phyloP scores from a whole-genome alignment of 352 stramenopile species.

The Phytopythium helicoides region DNA sequence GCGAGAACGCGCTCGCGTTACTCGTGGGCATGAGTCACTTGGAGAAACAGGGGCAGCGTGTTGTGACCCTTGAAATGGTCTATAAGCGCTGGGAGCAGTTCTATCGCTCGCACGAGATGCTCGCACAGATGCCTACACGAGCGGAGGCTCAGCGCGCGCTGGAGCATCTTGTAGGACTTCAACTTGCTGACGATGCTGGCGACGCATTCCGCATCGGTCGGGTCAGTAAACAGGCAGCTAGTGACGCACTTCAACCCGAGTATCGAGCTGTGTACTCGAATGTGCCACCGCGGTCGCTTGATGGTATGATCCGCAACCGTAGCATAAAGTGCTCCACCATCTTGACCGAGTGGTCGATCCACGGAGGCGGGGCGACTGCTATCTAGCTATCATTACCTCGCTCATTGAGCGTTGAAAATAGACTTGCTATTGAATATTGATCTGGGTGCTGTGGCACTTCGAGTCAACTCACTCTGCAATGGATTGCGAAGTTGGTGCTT shows the following conservation, averaged over 20 bases:
- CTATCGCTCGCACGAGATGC: conserved; percentile 70
- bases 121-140: conserved; percentile 56
- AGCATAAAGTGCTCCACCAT: conserved; percentile 72
- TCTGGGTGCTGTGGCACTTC: too few species aligned
- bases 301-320: conserved; percentile 73
- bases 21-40: conserved; percentile 79
- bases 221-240: conserved; percentile 28
- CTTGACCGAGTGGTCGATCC: conserved; percentile 75
- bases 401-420: not conserved
- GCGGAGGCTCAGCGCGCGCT: conserved; percentile 74
- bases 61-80: conserved; percentile 85
- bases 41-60: conserved; percentile 55
- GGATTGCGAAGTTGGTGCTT: not conserved
- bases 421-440: not conserved
- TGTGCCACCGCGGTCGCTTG: conserved; percentile 64
- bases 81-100: conserved; percentile 81
- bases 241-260: conserved; percentile 59
- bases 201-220: conserved; percentile 72
- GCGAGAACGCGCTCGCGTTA: conserved; percentile 66
- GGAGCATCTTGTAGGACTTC: conserved; percentile 62
- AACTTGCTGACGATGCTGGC: conserved; percentile 73
- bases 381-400: not conserved
- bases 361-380: conserved; percentile 20
- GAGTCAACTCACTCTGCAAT: not conserved
- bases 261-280: conserved; percentile 75